These are phyloP conservation scores for Zhuliangozyma blackwelliae DNA, from an alignment of 1,139 yeast genomes.

Conservation along the genomic window DNA sequence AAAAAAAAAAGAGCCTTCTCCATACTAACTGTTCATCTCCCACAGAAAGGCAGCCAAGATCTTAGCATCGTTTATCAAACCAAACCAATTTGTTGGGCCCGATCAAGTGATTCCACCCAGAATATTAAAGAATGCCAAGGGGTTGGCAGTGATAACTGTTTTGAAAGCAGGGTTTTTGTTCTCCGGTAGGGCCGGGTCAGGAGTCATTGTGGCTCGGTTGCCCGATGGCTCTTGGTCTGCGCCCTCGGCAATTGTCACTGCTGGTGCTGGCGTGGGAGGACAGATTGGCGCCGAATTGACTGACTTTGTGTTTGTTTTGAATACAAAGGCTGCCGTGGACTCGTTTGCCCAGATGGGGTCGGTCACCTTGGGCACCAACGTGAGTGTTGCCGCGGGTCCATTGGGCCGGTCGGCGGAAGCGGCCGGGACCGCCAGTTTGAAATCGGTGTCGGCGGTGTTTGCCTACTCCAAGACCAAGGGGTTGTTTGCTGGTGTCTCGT, in stretches of 20 bases:
- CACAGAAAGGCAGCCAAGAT: constrained; percentile 90
- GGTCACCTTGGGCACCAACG: constrained; percentile 90
- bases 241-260: constrained; percentile 91
- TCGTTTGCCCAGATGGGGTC: constrained; percentile 94
- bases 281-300: constrained; percentile 95
- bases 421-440: constrained; percentile 90
- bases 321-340: constrained; percentile 82
- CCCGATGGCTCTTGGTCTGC: constrained; percentile 99
- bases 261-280: constrained; percentile 99
- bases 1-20: too few relatives aligned
- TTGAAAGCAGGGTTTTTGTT: constrained; percentile 93
- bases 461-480: constrained; percentile 96
- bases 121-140: constrained; percentile 84
- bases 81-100: constrained; percentile 91
- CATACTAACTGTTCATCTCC: too few relatives aligned
- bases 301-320: constrained; percentile 90
- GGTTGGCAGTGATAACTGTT: constrained; percentile 86
- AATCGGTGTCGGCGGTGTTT: constrained; percentile 86
- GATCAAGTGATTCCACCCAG: constrained; percentile 90
- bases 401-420: constrained; percentile 97
- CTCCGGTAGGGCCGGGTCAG: constrained; percentile 97
- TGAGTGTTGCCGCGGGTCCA: constrained; percentile 98
- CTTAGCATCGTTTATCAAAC: constrained; percentile 84
- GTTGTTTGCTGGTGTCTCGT: constrained; percentile 92
- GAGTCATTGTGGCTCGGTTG: constrained; percentile 87